Base-by-base conservation (phyloP, 768 basidiomycete genomes). In the Hypsizygus marmoreus region DNA sequence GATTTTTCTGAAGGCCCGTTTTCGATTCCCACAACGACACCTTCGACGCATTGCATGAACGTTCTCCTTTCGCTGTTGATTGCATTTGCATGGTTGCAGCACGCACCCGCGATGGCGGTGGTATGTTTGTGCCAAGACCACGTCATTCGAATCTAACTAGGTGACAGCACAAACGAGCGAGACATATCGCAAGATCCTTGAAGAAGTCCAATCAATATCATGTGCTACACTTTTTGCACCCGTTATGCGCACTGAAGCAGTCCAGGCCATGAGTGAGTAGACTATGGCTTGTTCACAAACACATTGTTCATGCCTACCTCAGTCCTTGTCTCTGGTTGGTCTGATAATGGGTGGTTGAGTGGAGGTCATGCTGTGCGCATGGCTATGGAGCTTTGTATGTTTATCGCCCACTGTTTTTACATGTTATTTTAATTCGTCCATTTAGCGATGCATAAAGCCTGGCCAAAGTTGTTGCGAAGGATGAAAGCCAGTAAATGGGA, bases 281-380 rank as follows among this genome's bases (percentile, higher is more conserved):
- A 32, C 37, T 41, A 2, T 12, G 28, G 4, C 5, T 30, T 47
- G n/a, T 29, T 17, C 20, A 16, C 49, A 23, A 16, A n/a, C 35
- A n/a, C 32, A 40, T 33, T 47, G 46, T 40, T 43, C 33, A 33
- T 40, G 40, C 46, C 6, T 44, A 25, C 12, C 45, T 36, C 47
- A 94, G 91, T 95, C 47, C 75, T 97, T 40, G 84, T 95, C 14
- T 88, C 94, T 26, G 92, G 93, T 4, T 97, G 92, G 88, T 93
- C 91, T 13, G 91, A 95, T 55, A 91, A 91, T 57, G 91, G 91
- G n/a, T 95, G 93, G 93, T 65, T 97, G 26, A 92, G 88, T 54
- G 90, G 91, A 8, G 93, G 91, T 8, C 95, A 97, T 67, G 95
- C 95, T n/a, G 92, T 97, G 7, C 80, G 94, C 40, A 94, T 97